Percentiles rank a stretch among this genome's conserved stretches.
These are phyloP conservation scores for Arbutus unedo DNA, from an alignment of 148 eudicot genomes.

Conservation along the genomic window DNA sequence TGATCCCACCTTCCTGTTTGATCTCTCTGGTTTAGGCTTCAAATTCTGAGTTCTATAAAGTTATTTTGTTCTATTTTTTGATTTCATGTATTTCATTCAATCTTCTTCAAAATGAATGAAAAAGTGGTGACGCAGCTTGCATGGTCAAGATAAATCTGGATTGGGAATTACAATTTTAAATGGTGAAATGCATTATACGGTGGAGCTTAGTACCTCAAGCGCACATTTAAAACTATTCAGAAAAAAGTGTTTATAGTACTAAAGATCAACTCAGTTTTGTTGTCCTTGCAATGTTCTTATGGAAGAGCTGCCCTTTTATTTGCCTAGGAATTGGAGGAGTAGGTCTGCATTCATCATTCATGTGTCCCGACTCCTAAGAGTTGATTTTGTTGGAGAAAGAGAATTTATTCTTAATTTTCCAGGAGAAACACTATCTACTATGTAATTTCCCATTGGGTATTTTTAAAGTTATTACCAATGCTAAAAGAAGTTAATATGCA, in stretches of 20 bases:
- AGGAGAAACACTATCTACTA: neutral
- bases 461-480: neutral
- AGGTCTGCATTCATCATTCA: constrained; percentile 2
- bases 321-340: neutral
- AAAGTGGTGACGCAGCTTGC: neutral
- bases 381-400: neutral
- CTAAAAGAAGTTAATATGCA: neutral
- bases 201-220: neutral
- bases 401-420: neutral
- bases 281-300: neutral
- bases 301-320: neutral
- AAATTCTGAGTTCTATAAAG: neutral
- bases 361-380: neutral
- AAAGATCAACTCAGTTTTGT: neutral
- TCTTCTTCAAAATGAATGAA: neutral
- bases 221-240: neutral
- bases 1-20: constrained; percentile 9
- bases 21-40: neutral
- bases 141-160: neutral
- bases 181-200: neutral
- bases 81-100: neutral
- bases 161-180: neutral
- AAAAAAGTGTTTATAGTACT: neutral
- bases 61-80: neutral
- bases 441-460: neutral